Evolutionary conservation across 352 stramenopile genomes (phyloP).

Genomic region (Globisporangium cystogenes): DNA sequence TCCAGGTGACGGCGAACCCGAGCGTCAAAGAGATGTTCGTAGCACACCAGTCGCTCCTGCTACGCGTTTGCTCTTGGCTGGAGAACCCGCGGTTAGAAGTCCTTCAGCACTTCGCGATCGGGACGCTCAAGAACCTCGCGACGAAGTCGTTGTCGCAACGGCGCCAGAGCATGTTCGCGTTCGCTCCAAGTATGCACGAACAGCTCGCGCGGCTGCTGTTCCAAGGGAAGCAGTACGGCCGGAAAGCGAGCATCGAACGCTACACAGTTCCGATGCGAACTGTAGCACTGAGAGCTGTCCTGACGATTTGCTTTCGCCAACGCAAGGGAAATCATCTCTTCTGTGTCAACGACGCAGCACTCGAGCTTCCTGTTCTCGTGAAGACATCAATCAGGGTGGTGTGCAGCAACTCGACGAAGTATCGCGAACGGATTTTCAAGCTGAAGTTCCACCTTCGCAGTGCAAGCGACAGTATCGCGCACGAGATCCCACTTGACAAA

Average conservation of each 20-base stretch:
- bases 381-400: constrained; percentile 6
- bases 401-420: neutral
- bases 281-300: neutral
- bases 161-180: constrained; percentile 13
- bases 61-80: constrained; percentile 10
- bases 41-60: constrained; percentile 6
- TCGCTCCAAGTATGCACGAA: constrained; percentile 21
- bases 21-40: constrained; percentile 15
- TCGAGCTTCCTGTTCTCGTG: constrained; percentile 1
- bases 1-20: constrained; percentile 16
- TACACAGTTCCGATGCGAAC: constrained; percentile 3
- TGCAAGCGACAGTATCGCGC: neutral
- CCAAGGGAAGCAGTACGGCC: constrained; percentile 12
- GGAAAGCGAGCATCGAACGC: constrained; percentile 8
- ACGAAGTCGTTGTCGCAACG: constrained; percentile 9
- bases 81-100: constrained; percentile 10
- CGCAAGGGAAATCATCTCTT: neutral
- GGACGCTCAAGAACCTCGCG: constrained; percentile 13
- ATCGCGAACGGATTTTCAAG: constrained; percentile 4
- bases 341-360: neutral
- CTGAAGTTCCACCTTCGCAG: neutral
- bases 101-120: constrained; percentile 12
- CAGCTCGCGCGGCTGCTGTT: constrained; percentile 29
- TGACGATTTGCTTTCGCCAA: neutral
- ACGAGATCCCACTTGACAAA: constrained; percentile 3